Evolutionary conservation across 202 grass and related monocot genomes (phyloP).

Genomic region (Alloteropsis angusta): DNA sequence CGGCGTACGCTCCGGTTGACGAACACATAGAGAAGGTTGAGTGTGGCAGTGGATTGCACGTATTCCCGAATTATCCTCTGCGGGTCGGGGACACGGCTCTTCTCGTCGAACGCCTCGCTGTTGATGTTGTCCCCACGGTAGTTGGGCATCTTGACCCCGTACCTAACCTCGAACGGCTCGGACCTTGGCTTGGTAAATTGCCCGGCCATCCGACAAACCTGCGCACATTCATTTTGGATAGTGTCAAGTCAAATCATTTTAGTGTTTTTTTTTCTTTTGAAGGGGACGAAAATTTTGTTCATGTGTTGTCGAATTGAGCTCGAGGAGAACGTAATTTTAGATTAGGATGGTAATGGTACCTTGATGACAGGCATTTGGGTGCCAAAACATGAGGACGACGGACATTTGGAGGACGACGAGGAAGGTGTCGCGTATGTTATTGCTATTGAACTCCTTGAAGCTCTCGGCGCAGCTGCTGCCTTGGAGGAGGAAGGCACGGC

Average conservation of each 20-base stretch:
- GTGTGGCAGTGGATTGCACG: constrained; percentile 46
- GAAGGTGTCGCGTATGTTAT: constrained; percentile 73
- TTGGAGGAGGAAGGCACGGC: constrained; percentile 57
- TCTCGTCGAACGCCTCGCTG: constrained; percentile 49
- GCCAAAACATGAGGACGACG: constrained; percentile 57
- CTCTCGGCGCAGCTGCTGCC: constrained; percentile 73
- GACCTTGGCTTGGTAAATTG: constrained; percentile 72
- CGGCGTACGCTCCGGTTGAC: constrained; percentile 55
- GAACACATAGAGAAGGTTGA: constrained; percentile 52
- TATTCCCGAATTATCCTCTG: constrained; percentile 55
- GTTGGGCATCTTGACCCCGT: constrained; percentile 56
- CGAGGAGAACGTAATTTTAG: too few species aligned
- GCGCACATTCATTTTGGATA: neutral
- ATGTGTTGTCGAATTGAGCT: neutral
- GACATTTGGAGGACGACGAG: constrained; percentile 62
- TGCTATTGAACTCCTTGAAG: constrained; percentile 70
- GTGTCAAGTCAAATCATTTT: neutral
- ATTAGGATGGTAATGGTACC: constrained; percentile 7
- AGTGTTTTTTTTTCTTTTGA: neutral
- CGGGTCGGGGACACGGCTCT: constrained; percentile 47
- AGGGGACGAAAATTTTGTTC: neutral
- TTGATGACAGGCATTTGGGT: constrained; percentile 58
- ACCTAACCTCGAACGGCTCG: constrained; percentile 35
- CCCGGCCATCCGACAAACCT: constrained; percentile 63
- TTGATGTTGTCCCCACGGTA: constrained; percentile 61